Conservation (phyloP, 352 stramenopile genomes). For the Blastocystis sp. region DNA sequence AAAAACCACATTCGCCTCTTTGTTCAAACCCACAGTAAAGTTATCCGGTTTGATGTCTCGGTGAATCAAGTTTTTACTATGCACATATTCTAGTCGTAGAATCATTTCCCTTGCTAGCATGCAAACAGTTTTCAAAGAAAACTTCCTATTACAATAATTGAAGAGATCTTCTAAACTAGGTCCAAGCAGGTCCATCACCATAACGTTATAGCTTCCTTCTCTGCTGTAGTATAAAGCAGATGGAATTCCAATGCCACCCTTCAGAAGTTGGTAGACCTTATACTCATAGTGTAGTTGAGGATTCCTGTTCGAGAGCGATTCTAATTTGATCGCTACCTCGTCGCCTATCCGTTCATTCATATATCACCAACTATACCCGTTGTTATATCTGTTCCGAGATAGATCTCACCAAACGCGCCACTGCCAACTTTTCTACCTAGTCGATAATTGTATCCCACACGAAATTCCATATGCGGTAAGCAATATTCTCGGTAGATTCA, state of each 20-base stretch:
- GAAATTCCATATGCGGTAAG: background rate
- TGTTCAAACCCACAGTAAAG: constrained; percentile 84
- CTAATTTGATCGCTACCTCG: constrained; percentile 95
- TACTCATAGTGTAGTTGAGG: constrained; percentile 98
- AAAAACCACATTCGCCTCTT: constrained; percentile 81
- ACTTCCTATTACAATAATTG: constrained; percentile 82
- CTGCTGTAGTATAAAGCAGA: constrained; percentile 97
- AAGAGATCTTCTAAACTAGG: constrained; percentile 90
- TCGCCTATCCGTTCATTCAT: background rate
- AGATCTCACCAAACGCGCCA: constrained; percentile 99
- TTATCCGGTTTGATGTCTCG: constrained; percentile 90
- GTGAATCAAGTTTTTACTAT: constrained; percentile 88
- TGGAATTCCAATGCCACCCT: constrained; percentile 91
- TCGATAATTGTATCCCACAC: constrained; percentile 66
- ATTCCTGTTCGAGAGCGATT: constrained; percentile 81
- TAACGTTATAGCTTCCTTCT: constrained; percentile 94
- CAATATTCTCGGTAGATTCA: background rate
- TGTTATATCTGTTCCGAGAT: constrained; percentile 88
- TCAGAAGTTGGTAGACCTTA: constrained; percentile 99
- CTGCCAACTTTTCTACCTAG: constrained; percentile 97
- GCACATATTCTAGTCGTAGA: constrained; percentile 83
- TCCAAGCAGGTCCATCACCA: constrained; percentile 98
- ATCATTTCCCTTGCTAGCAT: constrained; percentile 85
- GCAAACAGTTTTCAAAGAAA: constrained; percentile 83
- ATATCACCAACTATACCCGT: constrained; percentile 69